Evolutionary conservation across 352 stramenopile genomes (phyloP), one percentile per base, ranked within the genome.

Genomic region (Aphanomyces stellatus): DNA sequence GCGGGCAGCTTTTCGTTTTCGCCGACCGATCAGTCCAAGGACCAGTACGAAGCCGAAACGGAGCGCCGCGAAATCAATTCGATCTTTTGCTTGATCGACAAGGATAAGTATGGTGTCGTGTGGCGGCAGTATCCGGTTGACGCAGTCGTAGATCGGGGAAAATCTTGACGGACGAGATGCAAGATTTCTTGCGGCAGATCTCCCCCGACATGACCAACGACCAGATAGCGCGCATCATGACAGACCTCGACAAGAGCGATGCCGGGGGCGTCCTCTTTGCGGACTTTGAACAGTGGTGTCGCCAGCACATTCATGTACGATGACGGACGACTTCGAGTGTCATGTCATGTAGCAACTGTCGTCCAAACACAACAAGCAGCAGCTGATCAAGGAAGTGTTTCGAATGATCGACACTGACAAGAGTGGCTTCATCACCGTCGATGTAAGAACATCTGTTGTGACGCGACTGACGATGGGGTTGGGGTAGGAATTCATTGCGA

Each of bases 261-360:
- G 28, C 55, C 27, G 55, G 55, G 31, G 80, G 87, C 48, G 77
- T 90, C 37, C 77, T 74, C 24, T 87, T 88, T 59, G 81, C 87
- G 30, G 71, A 78, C 6, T 90, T 90, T 51, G 82, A 87, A 71
- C 79, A 83, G 37, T 90, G 81, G 81, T 90, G 81, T 62, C 82
- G 78, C 53, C 69, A 74, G 13, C 75, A 79, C 17, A 88, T 90
- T 31, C 78, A 78, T 27, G 78, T 87, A 56, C 77, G 73, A 22
- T n/a, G 7, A 57, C 7, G 19, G 11, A 53, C 1, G 46, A 28
- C 31, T 25, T 43, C 25, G 2, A 8, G 1, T 46, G n/a, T n/a
- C n/a, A n/a, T 46, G 28, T 13, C 4, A 17, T 61, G 19, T 34
- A 63, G 55, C 17, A 63, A 25, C 55, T 51, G 6, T 37, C 55